Percentiles rank a stretch among this genome's conserved stretches.
phyloP scores from a whole-genome alignment of 768 basidiomycete species.

The Russula earlei region DNA sequence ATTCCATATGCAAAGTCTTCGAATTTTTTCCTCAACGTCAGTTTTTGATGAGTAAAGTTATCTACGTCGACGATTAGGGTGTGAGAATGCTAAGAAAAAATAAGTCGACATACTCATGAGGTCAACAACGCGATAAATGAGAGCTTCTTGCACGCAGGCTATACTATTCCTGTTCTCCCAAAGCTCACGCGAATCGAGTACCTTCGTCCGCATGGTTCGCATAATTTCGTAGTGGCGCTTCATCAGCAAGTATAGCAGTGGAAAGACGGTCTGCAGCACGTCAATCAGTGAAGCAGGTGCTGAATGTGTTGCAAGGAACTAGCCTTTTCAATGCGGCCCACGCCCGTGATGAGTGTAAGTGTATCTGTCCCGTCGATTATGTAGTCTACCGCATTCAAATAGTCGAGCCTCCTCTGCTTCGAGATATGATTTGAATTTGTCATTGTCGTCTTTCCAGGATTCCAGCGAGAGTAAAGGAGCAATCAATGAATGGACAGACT shows the following conservation, averaged over 20 bases:
- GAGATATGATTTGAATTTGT: constrained; percentile 21
- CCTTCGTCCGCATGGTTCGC: constrained; percentile 1
- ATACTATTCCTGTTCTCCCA: not conserved
- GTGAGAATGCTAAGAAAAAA: no score
- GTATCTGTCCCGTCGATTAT: constrained; percentile 26
- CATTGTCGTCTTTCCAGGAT: not conserved
- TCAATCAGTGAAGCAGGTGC: not conserved
- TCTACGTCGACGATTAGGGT: not conserved
- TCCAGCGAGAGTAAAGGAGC: not conserved
- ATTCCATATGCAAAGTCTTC: constrained; percentile 21
- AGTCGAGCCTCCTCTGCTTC: constrained; percentile 24
- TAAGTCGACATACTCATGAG: not conserved
- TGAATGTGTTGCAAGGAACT: not conserved
- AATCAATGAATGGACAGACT: not conserved
- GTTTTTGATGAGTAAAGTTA: constrained; percentile 20
- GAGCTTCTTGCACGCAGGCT: not conserved
- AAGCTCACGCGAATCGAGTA: constrained; percentile 7
- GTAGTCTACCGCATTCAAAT: constrained; percentile 22
- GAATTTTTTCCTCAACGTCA: constrained; percentile 19
- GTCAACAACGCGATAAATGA: not conserved
- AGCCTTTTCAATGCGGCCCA: constrained; percentile 26
- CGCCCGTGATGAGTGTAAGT: constrained; percentile 23
- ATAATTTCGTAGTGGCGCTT: constrained; percentile 21
- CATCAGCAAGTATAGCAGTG: constrained; percentile 13
- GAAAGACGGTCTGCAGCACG: constrained; percentile 10